Conservation (phyloP, 148 eudicot species). For the Heliamphora exappendiculata region DNA sequence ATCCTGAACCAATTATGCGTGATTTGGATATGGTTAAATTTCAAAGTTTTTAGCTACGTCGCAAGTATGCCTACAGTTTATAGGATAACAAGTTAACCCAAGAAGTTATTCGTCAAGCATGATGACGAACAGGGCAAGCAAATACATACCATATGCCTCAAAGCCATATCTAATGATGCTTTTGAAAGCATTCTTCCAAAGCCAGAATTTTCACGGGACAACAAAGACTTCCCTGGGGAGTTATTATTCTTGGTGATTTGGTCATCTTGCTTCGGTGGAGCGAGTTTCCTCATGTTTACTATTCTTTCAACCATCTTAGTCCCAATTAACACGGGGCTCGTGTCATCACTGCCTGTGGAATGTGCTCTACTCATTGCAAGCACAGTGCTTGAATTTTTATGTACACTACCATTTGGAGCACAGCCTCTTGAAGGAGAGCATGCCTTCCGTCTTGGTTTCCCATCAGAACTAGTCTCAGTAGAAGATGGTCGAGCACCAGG, state of each 20-base stretch:
- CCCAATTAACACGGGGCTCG: constrained; percentile 45
- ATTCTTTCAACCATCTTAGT: constrained; percentile 58
- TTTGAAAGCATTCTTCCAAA: constrained; percentile 87
- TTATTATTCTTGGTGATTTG: constrained; percentile 27
- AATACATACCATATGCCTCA: constrained; percentile 65
- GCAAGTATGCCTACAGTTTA: neutral
- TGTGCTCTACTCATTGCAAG: constrained; percentile 27
- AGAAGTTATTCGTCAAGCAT: no score
- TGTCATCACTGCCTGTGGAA: constrained; percentile 26
- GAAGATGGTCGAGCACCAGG: constrained; percentile 13
- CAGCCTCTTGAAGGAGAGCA: constrained; percentile 27
- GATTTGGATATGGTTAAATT: neutral
- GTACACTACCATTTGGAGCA: constrained; percentile 5
- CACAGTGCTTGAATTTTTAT: constrained; percentile 13
- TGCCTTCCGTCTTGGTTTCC: constrained; percentile 20
- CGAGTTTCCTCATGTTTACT: constrained; percentile 55
- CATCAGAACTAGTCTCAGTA: constrained; percentile 12
- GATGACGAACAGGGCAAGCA: neutral
- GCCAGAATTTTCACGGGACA: constrained; percentile 64
- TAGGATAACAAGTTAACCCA: no score
- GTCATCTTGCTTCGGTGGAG: constrained; percentile 44
- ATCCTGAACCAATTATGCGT: no score
- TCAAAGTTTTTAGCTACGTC: neutral
- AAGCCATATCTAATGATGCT: constrained; percentile 88
- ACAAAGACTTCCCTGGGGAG: constrained; percentile 54